phyloP scores from a whole-genome alignment of 75 land plant species.

The Isoetes taiwanensis region DNA sequence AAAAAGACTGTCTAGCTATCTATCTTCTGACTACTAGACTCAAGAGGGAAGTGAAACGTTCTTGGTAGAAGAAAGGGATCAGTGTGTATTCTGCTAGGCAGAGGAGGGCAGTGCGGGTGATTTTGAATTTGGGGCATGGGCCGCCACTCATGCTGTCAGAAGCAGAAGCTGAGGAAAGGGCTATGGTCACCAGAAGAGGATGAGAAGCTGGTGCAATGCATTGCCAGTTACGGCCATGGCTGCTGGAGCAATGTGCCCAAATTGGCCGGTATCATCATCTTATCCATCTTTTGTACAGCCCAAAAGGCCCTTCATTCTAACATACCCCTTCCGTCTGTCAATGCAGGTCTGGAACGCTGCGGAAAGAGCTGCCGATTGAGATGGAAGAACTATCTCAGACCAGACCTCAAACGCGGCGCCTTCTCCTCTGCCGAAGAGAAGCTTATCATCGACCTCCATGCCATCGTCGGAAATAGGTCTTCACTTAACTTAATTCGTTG shows the following conservation, averaged over 20 bases:
- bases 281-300: no score
- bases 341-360: constrained; percentile 24
- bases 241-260: constrained; percentile 95
- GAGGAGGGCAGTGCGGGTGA: no score
- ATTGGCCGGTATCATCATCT: constrained; percentile 70
- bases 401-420: constrained; percentile 25
- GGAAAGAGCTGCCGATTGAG: constrained; percentile 29
- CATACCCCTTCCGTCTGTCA: background rate
- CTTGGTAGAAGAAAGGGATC: no score
- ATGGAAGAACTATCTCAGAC: constrained; percentile 20
- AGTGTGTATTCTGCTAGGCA: no score
- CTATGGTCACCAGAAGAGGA: constrained; percentile 76
- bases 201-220: constrained; percentile 70
- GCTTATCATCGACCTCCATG: constrained; percentile 28
- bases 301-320: no score
- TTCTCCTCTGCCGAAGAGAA: constrained; percentile 26
- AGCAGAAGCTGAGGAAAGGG: constrained; percentile 67
- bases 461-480: constrained; percentile 26
- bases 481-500: background rate
- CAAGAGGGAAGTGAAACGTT: no score
- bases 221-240: constrained; percentile 69
- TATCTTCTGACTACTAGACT: no score
- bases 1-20: no score
- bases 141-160: constrained; percentile 29
- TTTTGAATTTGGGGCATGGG: constrained; percentile 12